Evolutionary conservation across 805 yeast species (phyloP).

Genomic region (Starmerella powellii): DNA sequence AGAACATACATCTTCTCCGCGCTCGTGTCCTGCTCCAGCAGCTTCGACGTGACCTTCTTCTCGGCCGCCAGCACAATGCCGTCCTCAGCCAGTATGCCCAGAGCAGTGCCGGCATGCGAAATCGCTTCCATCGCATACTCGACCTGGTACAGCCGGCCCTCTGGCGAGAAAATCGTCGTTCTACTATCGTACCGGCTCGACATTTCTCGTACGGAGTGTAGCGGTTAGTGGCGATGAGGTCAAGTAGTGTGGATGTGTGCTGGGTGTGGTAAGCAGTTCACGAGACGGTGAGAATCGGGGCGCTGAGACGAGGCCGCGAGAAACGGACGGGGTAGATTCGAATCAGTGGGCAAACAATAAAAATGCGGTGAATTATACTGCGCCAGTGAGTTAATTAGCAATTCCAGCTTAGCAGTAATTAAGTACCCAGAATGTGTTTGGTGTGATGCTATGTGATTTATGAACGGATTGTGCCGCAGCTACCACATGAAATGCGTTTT

Average conservation of each 20-base stretch:
- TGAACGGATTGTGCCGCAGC: no score
- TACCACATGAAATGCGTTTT: slow-evolving; percentile 86
- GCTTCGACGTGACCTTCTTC: slow-evolving; percentile 82
- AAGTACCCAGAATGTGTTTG: no score
- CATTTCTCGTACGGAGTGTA: slow-evolving; percentile 17
- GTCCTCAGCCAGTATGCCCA: slow-evolving; percentile 61
- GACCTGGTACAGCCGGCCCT: slow-evolving; percentile 91
- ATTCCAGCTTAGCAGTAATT: no score
- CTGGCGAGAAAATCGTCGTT: slow-evolving; percentile 98
- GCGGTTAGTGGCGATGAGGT: no score
- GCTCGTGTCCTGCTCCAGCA: slow-evolving; percentile 84
- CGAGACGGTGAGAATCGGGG: no score
- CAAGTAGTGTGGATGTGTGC: not conserved
- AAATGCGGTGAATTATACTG: no score
- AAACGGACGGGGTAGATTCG: no score
- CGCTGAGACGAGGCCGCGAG: not conserved
- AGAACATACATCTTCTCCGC: slow-evolving; percentile 85
- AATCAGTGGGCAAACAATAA: no score
- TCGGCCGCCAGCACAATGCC: slow-evolving; percentile 97
- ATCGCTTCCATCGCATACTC: slow-evolving; percentile 93
- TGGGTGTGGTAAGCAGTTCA: no score
- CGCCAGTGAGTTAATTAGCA: no score
- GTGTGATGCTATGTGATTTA: no score
- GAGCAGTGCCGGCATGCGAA: slow-evolving; percentile 71
- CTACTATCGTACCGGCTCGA: slow-evolving; percentile 98